phyloP scores from a whole-genome alignment of 441 rosid genomes.

The Rhodomyrtus psidioides region DNA sequence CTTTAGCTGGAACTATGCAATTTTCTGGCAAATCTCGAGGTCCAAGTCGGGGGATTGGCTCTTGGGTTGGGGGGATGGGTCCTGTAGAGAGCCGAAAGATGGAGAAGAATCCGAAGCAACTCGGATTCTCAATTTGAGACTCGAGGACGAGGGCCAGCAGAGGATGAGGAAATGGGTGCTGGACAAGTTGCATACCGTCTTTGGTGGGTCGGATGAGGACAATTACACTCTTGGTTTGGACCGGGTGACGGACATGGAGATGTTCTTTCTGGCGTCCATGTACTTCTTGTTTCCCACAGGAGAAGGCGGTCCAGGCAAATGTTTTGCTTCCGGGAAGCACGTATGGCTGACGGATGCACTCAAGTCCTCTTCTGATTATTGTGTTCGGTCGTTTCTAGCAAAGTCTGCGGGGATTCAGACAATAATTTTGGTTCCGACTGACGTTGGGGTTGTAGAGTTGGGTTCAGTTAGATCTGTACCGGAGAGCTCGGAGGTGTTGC shows the following conservation, averaged over 20 bases:
- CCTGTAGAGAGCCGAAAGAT: constrained; percentile 73
- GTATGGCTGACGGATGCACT: constrained; percentile 56
- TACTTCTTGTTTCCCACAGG: constrained; percentile 83
- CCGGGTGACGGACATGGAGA: constrained; percentile 85
- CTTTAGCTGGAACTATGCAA: constrained; percentile 94
- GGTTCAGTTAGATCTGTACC: constrained; percentile 77
- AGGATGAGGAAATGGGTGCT: constrained; percentile 76
- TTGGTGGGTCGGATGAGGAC: constrained; percentile 87
- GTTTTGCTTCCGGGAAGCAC: constrained; percentile 69
- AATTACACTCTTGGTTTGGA: constrained; percentile 74
- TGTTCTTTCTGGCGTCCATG: constrained; percentile 94
- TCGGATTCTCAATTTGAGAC: constrained; percentile 27
- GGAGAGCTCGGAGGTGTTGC: constrained; percentile 52
- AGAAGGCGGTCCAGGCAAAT: constrained; percentile 85
- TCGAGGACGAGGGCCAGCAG: constrained; percentile 63
- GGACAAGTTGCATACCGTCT: constrained; percentile 68
- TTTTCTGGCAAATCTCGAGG: constrained; percentile 85
- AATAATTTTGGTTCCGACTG: constrained; percentile 73
- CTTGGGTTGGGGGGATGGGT: constrained; percentile 92
- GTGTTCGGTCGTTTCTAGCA: constrained; percentile 77
- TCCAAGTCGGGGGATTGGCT: constrained; percentile 80
- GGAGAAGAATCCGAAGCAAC: constrained; percentile 58
- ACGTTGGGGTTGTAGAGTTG: constrained; percentile 81
- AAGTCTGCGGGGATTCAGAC: constrained; percentile 76
- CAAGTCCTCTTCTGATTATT: constrained; percentile 48